Conservation (phyloP, 2,329 filamentous ascomycete species). For the Ambrosiella cleistominuta region DNA sequence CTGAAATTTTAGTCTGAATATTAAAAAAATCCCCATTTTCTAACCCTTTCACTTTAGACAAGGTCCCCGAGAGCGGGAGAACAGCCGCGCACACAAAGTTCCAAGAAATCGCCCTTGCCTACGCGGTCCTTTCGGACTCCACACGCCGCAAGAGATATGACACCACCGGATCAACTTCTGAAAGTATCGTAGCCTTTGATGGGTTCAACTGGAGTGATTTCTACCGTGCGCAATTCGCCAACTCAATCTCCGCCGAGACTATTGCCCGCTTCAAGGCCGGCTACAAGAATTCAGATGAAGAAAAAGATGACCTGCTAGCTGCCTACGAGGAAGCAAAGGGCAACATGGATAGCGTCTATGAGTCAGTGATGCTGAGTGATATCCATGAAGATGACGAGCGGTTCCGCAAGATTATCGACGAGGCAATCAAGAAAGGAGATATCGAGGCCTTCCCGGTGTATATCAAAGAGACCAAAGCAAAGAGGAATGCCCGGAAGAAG, state of each 20-base stretch:
- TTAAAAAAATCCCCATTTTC: slow-evolving; percentile 13
- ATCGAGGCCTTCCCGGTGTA: slow-evolving; percentile 53
- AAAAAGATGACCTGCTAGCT: slow-evolving; percentile 56
- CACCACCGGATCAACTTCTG: slow-evolving; percentile 71
- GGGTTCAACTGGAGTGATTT: slow-evolving; percentile 85
- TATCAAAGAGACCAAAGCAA: slow-evolving; percentile 51
- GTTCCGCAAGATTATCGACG: slow-evolving; percentile 64
- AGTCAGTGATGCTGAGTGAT: slow-evolving; percentile 72
- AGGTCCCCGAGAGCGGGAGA: slow-evolving; percentile 51
- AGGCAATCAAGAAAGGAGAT: slow-evolving; percentile 54
- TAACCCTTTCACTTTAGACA: slow-evolving; percentile 38
- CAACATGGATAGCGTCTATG: slow-evolving; percentile 60
- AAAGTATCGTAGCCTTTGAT: slow-evolving; percentile 58
- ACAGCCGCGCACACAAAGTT: slow-evolving; percentile 62
- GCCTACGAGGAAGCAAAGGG: slow-evolving; percentile 61
- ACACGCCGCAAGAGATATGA: slow-evolving; percentile 74
- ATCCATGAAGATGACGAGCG: slow-evolving; percentile 70
- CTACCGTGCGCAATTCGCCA: slow-evolving; percentile 68
- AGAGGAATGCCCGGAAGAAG: slow-evolving; percentile 39
- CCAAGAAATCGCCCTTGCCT: slow-evolving; percentile 82
- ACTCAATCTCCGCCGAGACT: slow-evolving; percentile 54
- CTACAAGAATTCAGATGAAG: slow-evolving; percentile 78
- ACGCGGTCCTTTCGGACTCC: slow-evolving; percentile 77
- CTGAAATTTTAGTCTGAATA: neutral
- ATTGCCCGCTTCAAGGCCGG: slow-evolving; percentile 59